These are phyloP conservation scores for Melaleuca quinquenervia DNA, from an alignment of 345 rosid species.

Conservation along the genomic window DNA sequence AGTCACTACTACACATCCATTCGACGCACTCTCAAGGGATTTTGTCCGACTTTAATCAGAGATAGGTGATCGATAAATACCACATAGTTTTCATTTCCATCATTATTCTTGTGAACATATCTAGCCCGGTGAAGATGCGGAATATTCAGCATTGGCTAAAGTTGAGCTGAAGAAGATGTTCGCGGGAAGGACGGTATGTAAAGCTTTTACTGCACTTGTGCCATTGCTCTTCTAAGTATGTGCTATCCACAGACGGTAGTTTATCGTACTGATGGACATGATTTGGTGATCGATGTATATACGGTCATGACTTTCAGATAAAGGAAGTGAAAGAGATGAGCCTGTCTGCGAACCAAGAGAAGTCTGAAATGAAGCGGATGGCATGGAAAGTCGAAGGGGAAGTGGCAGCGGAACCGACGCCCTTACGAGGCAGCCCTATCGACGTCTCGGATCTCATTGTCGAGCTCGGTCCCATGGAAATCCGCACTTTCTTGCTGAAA, in stretches of 20 bases:
- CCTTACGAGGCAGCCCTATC: constrained; percentile 43
- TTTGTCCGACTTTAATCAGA: neutral
- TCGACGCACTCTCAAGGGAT: neutral
- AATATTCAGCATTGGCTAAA: constrained; percentile 37
- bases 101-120: neutral
- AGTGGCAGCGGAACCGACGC: neutral
- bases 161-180: constrained; percentile 78
- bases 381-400: constrained; percentile 61
- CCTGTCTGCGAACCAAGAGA: constrained; percentile 55
- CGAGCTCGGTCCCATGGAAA: constrained; percentile 74
- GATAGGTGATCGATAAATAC: neutral
- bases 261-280: neutral
- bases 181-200: constrained; percentile 32
- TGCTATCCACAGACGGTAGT: neutral
- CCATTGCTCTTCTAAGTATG: neutral
- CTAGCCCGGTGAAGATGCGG: constrained; percentile 53
- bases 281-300: neutral
- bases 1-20: neutral
- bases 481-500: constrained; percentile 50
- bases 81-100: neutral
- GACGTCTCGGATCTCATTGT: constrained; percentile 32
- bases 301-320: constrained; percentile 23
- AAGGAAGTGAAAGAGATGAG: constrained; percentile 61
- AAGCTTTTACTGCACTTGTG: neutral
- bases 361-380: constrained; percentile 53